Evolutionary conservation across 768 basidiomycete species (phyloP).

Genomic region (Phaeotremella skinneri): DNA sequence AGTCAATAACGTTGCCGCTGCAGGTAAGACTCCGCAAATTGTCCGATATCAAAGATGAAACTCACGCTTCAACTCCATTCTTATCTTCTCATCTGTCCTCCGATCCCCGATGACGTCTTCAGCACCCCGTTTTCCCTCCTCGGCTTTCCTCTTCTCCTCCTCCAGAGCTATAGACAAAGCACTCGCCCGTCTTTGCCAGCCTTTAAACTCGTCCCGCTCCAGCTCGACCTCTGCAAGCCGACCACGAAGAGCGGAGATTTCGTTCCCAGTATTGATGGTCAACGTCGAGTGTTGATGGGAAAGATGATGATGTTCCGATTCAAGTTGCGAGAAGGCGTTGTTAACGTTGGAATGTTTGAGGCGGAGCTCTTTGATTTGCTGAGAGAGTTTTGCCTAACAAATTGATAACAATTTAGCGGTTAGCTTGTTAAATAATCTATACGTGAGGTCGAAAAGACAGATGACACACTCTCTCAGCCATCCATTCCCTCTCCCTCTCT

Average conservation of each 20-base stretch:
- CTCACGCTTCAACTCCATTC: conserved; percentile 41
- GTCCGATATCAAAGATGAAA: background rate
- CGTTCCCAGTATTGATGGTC: conserved; percentile 4
- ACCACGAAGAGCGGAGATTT: conserved; percentile 15
- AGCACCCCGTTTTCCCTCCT: conserved; percentile 18
- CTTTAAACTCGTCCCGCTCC: conserved; percentile 23
- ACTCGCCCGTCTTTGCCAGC: conserved; percentile 33
- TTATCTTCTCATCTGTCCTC: conserved; percentile 26
- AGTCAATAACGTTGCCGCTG: background rate
- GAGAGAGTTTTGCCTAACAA: background rate
- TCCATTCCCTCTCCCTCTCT: conserved; percentile 29
- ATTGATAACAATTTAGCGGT: too few species aligned
- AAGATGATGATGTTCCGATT: conserved; percentile 24
- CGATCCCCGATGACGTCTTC: conserved; percentile 20
- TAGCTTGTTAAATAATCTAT: too few species aligned
- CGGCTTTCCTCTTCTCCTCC: conserved; percentile 36
- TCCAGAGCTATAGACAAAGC: conserved; percentile 39
- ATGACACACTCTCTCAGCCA: conserved; percentile 35
- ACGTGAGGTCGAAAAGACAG: background rate
- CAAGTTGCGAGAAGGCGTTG: conserved; percentile 13
- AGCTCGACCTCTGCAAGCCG: conserved; percentile 26
- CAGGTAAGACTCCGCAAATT: background rate
- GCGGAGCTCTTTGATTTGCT: conserved; percentile 18
- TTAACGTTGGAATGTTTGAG: conserved; percentile 8
- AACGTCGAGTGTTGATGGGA: conserved; percentile 22